A percentile compares a stretch with the other conserved stretches of the same genome.
Conservation (phyloP, 768 basidiomycete genomes). For the Leucosporidium yakuticum region DNA sequence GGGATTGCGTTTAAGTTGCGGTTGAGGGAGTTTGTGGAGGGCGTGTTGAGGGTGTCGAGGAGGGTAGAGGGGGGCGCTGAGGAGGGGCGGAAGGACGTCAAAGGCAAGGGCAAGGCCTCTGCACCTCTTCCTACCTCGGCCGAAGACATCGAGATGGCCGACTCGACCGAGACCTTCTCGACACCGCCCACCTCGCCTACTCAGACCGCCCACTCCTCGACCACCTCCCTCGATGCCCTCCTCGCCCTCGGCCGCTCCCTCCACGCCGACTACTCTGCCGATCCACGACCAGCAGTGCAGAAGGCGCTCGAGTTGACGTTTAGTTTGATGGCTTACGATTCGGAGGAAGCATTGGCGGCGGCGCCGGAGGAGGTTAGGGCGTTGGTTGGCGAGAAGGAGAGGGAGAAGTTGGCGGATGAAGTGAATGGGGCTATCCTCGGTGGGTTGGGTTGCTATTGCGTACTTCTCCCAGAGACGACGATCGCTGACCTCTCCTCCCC, state of each 20-base stretch:
- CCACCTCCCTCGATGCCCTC: constrained; percentile 59
- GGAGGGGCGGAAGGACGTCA: background rate
- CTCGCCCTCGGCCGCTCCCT: constrained; percentile 68
- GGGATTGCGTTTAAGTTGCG: constrained; percentile 73
- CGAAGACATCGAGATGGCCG: constrained; percentile 33
- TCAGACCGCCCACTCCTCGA: constrained; percentile 47
- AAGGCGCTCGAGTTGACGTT: constrained; percentile 67
- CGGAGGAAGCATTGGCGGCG: constrained; percentile 58
- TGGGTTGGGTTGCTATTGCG: constrained; percentile 44
- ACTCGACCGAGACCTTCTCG: background rate
- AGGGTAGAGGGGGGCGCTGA: too few species aligned
- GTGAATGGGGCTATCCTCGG: constrained; percentile 76
- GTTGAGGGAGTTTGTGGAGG: constrained; percentile 78
- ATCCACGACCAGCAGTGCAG: constrained; percentile 59
- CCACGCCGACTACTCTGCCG: constrained; percentile 61
- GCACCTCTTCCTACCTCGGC: constrained; percentile 1
- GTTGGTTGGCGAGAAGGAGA: constrained; percentile 62
- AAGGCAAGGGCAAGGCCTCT: constrained; percentile 14
- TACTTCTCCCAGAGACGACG: too few species aligned
- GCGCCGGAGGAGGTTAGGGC: constrained; percentile 56
- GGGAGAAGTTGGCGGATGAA: constrained; percentile 55
- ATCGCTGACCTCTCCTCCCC: background rate
- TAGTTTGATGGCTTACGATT: constrained; percentile 70
- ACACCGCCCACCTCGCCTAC: background rate
- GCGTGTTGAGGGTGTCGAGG: constrained; percentile 50